Percentiles rank a stretch among this genome's conserved stretches.
Conservation (phyloP, 352 stramenopile genomes). For the Phytophthora lateralis region DNA sequence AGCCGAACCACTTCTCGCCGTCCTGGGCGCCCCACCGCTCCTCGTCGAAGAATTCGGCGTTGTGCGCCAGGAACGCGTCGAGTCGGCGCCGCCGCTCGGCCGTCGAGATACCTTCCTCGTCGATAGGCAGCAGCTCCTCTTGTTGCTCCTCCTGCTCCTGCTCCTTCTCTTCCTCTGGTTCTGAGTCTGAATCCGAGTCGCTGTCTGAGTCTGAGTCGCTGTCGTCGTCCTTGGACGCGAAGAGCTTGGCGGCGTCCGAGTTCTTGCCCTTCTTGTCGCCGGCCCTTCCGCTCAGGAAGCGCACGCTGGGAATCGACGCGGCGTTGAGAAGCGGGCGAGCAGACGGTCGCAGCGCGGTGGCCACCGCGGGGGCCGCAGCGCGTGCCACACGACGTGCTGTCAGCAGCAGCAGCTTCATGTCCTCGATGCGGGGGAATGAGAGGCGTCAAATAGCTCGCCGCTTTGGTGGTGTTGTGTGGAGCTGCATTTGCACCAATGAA, state of each 20-base stretch:
- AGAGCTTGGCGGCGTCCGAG: constrained; percentile 32
- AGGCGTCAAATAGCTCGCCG: constrained; percentile 36
- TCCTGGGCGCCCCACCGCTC: constrained; percentile 67
- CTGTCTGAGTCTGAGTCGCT: constrained; percentile 22
- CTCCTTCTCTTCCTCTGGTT: constrained; percentile 39
- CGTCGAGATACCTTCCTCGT: constrained; percentile 40
- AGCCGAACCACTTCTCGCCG: constrained; percentile 81
- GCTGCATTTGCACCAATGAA: constrained; percentile 2
- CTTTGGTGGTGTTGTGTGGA: constrained; percentile 28
- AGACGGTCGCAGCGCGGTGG: constrained; percentile 8
- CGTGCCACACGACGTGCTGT: constrained; percentile 37
- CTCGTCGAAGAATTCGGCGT: constrained; percentile 72
- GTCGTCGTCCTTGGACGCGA: constrained; percentile 31
- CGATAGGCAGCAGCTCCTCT: constrained; percentile 38
- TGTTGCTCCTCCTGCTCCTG: constrained; percentile 23
- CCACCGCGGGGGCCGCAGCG: constrained; percentile 21
- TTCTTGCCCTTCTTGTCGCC: constrained; percentile 19
- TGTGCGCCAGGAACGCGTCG: constrained; percentile 42
- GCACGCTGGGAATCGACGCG: constrained; percentile 9
- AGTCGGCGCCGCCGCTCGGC: constrained; percentile 34
- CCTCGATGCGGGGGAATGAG: constrained; percentile 17
- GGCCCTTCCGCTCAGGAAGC: constrained; percentile 30
- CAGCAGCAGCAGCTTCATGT: constrained; percentile 61
- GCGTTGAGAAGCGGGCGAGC: constrained; percentile 17
- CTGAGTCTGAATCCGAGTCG: constrained; percentile 21